Evolutionary conservation across 2,329 filamentous ascomycete genomes (phyloP).

Genomic region (Cordyceps pruinosa): DNA sequence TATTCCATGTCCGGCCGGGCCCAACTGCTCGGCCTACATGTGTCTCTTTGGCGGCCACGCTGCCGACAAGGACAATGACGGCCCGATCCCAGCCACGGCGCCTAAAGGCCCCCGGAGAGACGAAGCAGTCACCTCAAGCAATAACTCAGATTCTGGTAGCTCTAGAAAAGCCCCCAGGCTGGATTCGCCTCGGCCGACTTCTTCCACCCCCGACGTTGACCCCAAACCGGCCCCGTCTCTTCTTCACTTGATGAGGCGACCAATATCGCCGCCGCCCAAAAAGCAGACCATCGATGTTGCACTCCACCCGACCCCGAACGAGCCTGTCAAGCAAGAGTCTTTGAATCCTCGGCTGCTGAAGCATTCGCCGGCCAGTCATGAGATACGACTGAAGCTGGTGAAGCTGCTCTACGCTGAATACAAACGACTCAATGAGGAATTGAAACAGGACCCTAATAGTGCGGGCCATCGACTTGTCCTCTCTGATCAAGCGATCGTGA

Average conservation of each 20-base stretch:
- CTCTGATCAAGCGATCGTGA: slow-evolving; percentile 60
- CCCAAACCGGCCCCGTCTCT: neutral
- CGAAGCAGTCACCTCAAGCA: neutral
- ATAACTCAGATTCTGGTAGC: neutral
- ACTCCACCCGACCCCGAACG: slow-evolving; percentile 8
- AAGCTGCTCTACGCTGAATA: slow-evolving; percentile 60
- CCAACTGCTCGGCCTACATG: slow-evolving; percentile 40
- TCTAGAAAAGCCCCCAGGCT: neutral
- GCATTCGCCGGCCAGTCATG: slow-evolving; percentile 49
- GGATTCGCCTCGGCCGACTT: neutral
- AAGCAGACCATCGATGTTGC: neutral
- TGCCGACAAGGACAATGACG: slow-evolving; percentile 30
- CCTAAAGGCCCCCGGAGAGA: neutral
- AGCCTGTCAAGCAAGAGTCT: slow-evolving; percentile 36
- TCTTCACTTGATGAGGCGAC: neutral
- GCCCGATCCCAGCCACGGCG: neutral
- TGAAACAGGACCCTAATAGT: slow-evolving; percentile 44
- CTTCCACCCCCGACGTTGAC: neutral
- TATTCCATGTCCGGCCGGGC: slow-evolving; percentile 44
- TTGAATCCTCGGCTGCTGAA: slow-evolving; percentile 63
- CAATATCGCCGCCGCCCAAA: slow-evolving; percentile 9
- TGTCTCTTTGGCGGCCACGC: slow-evolving; percentile 37
- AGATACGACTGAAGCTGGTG: slow-evolving; percentile 50
- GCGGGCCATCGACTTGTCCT: slow-evolving; percentile 46
- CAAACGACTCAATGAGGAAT: slow-evolving; percentile 57